These are phyloP conservation scores for Talaromyces sp. DNA, from an alignment of 2,329 filamentous ascomycete species.

Conservation along the genomic window DNA sequence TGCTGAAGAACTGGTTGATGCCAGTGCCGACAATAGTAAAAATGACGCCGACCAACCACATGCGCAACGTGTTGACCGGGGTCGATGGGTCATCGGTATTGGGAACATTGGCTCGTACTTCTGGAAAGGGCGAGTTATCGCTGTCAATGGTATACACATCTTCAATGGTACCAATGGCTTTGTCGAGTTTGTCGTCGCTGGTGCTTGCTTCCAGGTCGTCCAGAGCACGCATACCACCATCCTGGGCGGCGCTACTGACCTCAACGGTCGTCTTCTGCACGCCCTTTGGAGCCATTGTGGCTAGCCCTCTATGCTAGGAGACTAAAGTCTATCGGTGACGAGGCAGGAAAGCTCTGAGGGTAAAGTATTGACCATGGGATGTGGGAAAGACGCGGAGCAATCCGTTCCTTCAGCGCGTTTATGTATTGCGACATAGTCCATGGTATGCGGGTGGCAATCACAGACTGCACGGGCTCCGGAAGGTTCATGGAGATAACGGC, in stretches of 20 bases:
- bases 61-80: conserved; percentile 29
- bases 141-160: conserved; percentile 18
- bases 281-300: neutral
- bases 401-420: too few species aligned
- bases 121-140: conserved; percentile 16
- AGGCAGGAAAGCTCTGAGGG: neutral
- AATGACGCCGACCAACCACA: conserved; percentile 43
- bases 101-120: conserved; percentile 21
- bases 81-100: conserved; percentile 26
- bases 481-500: neutral
- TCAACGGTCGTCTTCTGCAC: neutral
- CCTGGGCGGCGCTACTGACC: neutral
- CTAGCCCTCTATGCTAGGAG: neutral
- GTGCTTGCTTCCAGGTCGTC: conserved; percentile 12
- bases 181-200: conserved; percentile 19
- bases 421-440: too few species aligned
- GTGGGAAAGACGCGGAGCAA: too few species aligned
- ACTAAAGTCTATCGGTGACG: neutral
- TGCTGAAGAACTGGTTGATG: conserved; percentile 46
- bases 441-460: too few species aligned
- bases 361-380: neutral
- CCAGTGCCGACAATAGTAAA: conserved; percentile 38
- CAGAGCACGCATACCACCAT: neutral
- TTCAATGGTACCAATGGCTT: conserved; percentile 20
- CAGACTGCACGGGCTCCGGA: too few species aligned